Base-by-base conservation (phyloP, 2,329 filamentous ascomycete genomes). In the Clonostachys sp. region DNA sequence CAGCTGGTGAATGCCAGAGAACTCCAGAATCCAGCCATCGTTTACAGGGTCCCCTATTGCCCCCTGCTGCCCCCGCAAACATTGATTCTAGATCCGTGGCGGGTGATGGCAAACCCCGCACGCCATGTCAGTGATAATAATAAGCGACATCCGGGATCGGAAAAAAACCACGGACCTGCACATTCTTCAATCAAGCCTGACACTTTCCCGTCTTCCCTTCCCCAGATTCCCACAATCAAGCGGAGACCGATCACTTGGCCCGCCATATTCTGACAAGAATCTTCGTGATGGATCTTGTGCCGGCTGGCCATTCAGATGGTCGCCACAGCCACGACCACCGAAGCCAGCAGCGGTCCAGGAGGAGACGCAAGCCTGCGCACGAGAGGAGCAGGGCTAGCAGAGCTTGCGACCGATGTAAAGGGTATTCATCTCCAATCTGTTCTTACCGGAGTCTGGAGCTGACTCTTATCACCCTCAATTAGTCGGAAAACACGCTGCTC, bases 341-440 rank as follows among this genome's bases (percentile, higher is more conserved):
- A 12, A 14, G 34, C 17, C 30, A 34, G 42, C 42, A 30, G 8
- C 24, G 24, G 24, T 9, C 24, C 9, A 30, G 24, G 24, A 30
- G 24, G 24, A 30, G 33, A 34, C 42, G 42, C 13, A 44, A 34
- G 34, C 24, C 24, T 8, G 16, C 42, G 16, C 42, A 34, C 16
- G 24, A 14, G 13, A 24, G 42, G 8, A 44, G 42, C 42, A 12
- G 42, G 14, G 42, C 33, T 30, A 45, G 34, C 9, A 36, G 44
- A 38, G 44, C 44, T 17, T 45, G 44, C 34, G 44, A 45, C 44
- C 17, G 44, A 14, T 45, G 44, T 35, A 45, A 45, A 20, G 35
- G 44, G 34, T 38, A 39, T 12, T 20, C 10, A 4, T 39, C 6
- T 39, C 17, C 36, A 39, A 18, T 39, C 3, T 39, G 14, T 10